phyloP scores from a whole-genome alignment of 192 early-diverging fungal species.

The Dimargaris cristalligena region DNA sequence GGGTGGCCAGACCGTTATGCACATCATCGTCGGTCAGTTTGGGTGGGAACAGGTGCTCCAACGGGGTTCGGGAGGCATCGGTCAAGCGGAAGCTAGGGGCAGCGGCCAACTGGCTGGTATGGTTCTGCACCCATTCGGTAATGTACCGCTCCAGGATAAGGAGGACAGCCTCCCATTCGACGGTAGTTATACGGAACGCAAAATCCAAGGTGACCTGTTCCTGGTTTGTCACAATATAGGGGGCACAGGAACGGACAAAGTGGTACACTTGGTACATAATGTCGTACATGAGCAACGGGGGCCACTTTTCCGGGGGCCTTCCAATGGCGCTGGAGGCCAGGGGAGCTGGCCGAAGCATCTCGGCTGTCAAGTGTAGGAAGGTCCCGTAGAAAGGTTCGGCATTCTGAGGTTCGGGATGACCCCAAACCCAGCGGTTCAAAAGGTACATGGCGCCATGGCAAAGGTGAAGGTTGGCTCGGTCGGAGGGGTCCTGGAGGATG shows the following conservation, averaged over 20 bases:
- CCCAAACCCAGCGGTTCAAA: constrained; percentile 7
- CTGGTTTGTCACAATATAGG: not conserved
- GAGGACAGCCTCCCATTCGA: not conserved
- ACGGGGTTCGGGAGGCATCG: not conserved
- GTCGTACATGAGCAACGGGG: not conserved
- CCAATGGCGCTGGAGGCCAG: not conserved
- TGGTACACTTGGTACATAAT: not conserved
- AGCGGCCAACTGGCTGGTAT: not conserved
- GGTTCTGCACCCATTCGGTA: not conserved
- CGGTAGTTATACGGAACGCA: not conserved
- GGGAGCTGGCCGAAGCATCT: not conserved
- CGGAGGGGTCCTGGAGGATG: not conserved
- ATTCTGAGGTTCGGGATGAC: not conserved
- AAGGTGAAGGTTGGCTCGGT: not conserved
- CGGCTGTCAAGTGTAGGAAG: not conserved
- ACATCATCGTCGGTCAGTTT: not conserved
- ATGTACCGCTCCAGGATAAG: not conserved
- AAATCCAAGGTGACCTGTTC: not conserved
- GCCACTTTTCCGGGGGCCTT: not conserved
- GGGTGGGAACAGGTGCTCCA: not conserved
- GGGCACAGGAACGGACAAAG: not conserved
- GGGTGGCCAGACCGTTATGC: too few species aligned
- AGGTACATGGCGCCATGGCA: constrained; percentile 6
- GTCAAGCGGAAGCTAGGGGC: not conserved
- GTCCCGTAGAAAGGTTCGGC: not conserved